Percentiles rank a stretch among this genome's conserved stretches.
Evolutionary conservation across 129 eudicot species (phyloP).

Genomic region (Chrysanthemum lavandulifolium): DNA sequence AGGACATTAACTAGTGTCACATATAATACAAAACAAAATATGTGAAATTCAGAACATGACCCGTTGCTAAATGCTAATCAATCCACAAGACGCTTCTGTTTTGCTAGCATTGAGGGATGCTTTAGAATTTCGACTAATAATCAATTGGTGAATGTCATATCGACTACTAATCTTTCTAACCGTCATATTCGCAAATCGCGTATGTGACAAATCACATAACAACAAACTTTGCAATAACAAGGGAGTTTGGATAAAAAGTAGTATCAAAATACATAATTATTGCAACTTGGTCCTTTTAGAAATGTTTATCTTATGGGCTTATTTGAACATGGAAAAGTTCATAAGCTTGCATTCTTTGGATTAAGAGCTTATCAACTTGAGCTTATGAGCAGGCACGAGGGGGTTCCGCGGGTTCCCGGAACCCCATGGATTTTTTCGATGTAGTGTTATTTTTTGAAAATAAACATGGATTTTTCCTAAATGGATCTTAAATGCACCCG

Average conservation of each 20-base stretch:
- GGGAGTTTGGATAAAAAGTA: background rate
- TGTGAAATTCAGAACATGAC: background rate
- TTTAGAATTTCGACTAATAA: background rate
- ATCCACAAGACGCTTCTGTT: background rate
- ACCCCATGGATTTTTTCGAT: too few relatives aligned
- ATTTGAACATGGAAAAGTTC: too few relatives aligned
- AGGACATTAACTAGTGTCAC: background rate
- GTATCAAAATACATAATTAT: background rate
- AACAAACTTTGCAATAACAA: conserved; percentile 1
- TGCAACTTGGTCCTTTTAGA: background rate
- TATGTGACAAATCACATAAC: background rate
- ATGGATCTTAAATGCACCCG: too few relatives aligned
- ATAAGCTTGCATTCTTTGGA: too few relatives aligned
- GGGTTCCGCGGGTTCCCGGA: too few relatives aligned
- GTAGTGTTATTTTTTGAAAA: too few relatives aligned
- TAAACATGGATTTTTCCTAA: too few relatives aligned
- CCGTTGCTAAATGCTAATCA: background rate
- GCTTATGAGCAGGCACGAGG: too few relatives aligned
- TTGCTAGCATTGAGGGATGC: background rate
- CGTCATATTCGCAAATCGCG: background rate
- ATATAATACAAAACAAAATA: background rate
- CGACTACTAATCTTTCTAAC: background rate
- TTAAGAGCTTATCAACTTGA: too few relatives aligned
- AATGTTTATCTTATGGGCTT: background rate
- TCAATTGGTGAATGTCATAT: background rate